A percentile compares a stretch with the other conserved stretches of the same genome.
Conservation (phyloP, 108 stramenopile genomes). For the Pelagomonas calceolata region DNA sequence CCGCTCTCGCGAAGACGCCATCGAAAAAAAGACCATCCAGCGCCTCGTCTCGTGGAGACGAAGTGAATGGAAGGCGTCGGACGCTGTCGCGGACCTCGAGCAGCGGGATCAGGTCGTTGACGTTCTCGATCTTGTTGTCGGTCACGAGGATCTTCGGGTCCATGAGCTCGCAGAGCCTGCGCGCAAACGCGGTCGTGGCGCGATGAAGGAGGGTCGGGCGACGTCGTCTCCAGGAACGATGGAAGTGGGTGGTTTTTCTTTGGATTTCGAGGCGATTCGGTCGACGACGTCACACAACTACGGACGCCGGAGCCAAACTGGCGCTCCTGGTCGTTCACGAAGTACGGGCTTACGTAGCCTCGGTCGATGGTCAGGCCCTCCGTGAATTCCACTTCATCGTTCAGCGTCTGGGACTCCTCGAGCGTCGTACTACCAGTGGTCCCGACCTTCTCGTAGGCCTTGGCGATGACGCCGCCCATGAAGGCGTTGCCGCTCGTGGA, state of each 20-base stretch:
- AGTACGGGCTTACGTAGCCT: constrained; percentile 91
- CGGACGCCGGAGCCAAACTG: constrained; percentile 83
- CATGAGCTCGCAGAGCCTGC: constrained; percentile 32
- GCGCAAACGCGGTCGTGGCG: not conserved
- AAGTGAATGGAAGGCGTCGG: no score
- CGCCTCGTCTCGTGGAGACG: no score
- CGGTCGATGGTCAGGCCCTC: constrained; percentile 94
- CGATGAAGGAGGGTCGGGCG: not conserved
- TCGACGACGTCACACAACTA: no score
- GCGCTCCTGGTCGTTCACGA: constrained; percentile 93
- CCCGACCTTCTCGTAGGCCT: constrained; percentile 86
- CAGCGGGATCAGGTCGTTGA: constrained; percentile 85
- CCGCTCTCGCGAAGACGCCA: no score
- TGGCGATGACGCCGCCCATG: constrained; percentile 89
- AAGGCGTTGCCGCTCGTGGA: constrained; percentile 66
- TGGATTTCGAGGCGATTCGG: no score
- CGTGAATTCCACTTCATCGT: constrained; percentile 93
- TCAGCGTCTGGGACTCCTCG: constrained; percentile 85
- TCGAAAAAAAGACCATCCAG: no score
- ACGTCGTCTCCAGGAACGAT: no score
- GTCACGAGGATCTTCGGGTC: constrained; percentile 77
- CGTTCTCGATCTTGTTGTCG: constrained; percentile 83
- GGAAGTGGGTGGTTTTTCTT: constrained; percentile 27
- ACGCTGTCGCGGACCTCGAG: constrained; percentile 72
- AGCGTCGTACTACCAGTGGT: constrained; percentile 87